Evolutionary conservation across 2,329 filamentous ascomycete genomes (phyloP), one percentile per base, ranked within the genome.

Genomic region (Cercospora berteroae): DNA sequence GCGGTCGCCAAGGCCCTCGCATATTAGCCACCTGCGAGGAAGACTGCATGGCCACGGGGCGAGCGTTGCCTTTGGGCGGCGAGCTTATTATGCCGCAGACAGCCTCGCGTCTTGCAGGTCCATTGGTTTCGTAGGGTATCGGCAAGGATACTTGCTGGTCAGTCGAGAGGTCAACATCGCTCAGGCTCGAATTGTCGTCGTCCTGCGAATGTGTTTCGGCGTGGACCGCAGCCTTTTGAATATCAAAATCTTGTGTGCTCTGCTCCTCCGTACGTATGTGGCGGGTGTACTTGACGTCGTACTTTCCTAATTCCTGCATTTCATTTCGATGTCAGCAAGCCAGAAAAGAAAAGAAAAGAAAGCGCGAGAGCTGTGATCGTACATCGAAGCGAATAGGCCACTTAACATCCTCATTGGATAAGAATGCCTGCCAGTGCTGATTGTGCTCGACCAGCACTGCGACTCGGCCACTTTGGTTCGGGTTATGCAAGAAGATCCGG

Each of bases 301-400:
- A n/a, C 16, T 23, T 20, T 25, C 18, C 36, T 23, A 60, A 36
- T 60, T 39, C 18, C 58, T 60, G 16, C n/a, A 44, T 44, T 44
- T 44, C 33, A 5, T 44, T 44, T 8, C 5, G 4, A 18, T n/a
- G 39, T 44, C 5, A 44, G 39, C n/a, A 44, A 44, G 39, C 39
- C 5, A n/a, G 36, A 39, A 39, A 39, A 16, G 36, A 39, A 44
- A 44, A n/a, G 16, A 44, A 44, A 44, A 44, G 39, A 44, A 44
- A 44, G 39, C 39, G 39, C 39, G 39, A 44, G 39, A 44, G 39
- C 39, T 44, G 5, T 44, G 5, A 44, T 8, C 36, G 7, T 39
- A 60, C 18, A 20, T 42, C 36, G 33, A 60, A 60, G 58, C 39
- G 18, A 36, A 60, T 60, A 42, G 58, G 58, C 58, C 18, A 63